Evolutionary conservation across 192 early-diverging fungal species (phyloP), one percentile per base, ranked within the genome.

Genomic region (Gryganskiella cystojenkinii): DNA sequence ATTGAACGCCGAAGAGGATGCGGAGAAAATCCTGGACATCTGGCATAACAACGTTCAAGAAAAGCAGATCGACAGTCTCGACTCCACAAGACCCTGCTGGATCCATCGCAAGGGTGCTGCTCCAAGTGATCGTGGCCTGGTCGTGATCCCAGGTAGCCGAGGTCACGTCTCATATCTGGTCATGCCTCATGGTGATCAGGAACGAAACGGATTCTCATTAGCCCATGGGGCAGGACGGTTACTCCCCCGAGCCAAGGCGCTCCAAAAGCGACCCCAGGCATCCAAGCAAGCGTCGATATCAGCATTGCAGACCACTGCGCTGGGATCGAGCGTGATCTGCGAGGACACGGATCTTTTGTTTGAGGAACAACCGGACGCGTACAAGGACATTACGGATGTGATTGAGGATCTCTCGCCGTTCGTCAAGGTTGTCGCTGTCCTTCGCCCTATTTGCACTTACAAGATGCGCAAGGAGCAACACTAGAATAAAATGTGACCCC

Each of bases 101-200:
- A 56, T 89, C 22, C 87, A 89, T 52, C 83, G 88, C 6, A 90
- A 90, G 58, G 88, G 88, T 13, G 88, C 88, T 4, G 88, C 88
- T 0, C 88, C 88, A 0, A 76, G 67, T 14, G 83, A 88, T 27
- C 68, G 70, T 24, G 84, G 86, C 4, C 47, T 86, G 10, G 81
- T 89, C 33, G 84, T 86, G 13, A 89, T 90, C 30, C 88, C 88
- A 2, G 88, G 88, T 8, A 84, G 81, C 6, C 78, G 88, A 37
- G 88, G 88, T 13, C 76, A 83, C 20, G 86, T 84, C 44, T 82
- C 84, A 4, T 90, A 87, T 52, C 54, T 90, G 20, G 87, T 90
- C n/a, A 63, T 70, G 54, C 88, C 88, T 19, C 45, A 64, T 13
- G 72, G 76, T 14, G 68, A 81, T 22, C 67, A 73, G 64, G 71